phyloP scores from a whole-genome alignment of 1,139 yeast species.

The Candida labiduridarum region DNA sequence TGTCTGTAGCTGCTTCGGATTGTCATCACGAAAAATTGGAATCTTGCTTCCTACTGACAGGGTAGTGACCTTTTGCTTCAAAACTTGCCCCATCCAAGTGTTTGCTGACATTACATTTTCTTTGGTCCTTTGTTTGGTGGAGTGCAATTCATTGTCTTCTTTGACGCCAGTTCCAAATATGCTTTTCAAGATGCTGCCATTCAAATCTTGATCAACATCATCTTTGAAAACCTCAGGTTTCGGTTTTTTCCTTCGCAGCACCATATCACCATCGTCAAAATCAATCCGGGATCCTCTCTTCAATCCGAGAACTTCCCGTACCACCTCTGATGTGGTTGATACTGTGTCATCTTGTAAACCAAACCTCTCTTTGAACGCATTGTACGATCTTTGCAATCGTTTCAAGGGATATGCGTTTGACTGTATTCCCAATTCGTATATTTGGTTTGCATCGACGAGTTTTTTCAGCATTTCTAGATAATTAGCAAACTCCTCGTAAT shows the following conservation, averaged over 20 bases:
- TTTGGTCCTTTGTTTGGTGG: conserved; percentile 55
- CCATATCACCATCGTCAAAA: conserved; percentile 9
- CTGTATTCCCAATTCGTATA: conserved; percentile 63
- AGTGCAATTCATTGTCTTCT: conserved; percentile 40
- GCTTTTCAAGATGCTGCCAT: conserved; percentile 33
- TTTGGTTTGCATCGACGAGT: conserved; percentile 60
- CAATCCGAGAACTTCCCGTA: conserved; percentile 24
- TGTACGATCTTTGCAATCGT: conserved; percentile 53
- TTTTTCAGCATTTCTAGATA: conserved; percentile 58
- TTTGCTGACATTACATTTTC: conserved; percentile 63
- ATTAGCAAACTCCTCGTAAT: conserved; percentile 80
- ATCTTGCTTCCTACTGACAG: conserved; percentile 16
- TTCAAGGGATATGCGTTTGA: conserved; percentile 63
- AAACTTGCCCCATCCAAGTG: conserved; percentile 70
- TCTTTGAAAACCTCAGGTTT: conserved; percentile 37
- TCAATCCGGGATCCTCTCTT: conserved; percentile 26
- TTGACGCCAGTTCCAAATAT: conserved; percentile 27
- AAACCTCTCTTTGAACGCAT: conserved; percentile 38
- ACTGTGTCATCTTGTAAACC: conserved; percentile 5
- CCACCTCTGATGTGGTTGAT: conserved; percentile 10
- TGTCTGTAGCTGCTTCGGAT: conserved; percentile 1
- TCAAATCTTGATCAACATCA: conserved; percentile 24
- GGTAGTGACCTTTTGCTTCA: conserved; percentile 37
- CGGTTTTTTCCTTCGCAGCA: conserved; percentile 20
- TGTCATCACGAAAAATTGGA: conserved; percentile 20